A percentile compares a stretch with the other conserved stretches of the same genome.
These are phyloP conservation scores for Thyridium curvatum DNA, from an alignment of 2,329 filamentous ascomycete genomes.

Conservation along the genomic window DNA sequence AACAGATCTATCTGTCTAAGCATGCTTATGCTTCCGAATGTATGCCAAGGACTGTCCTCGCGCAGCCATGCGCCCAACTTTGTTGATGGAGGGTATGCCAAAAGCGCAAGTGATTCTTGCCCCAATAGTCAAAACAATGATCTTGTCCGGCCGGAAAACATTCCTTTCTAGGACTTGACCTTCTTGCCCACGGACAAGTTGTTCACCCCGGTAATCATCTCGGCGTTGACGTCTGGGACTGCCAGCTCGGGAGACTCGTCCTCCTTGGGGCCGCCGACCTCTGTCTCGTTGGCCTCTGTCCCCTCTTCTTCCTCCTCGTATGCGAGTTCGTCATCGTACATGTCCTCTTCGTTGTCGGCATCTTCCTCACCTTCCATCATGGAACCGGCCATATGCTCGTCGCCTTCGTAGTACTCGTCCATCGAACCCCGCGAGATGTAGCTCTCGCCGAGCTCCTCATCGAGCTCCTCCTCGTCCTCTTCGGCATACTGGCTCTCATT, in stretches of 20 bases:
- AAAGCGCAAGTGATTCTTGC: too few relatives aligned
- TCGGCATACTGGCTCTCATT: conserved; percentile 40
- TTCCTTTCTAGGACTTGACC: background rate
- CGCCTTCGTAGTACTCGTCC: conserved; percentile 33
- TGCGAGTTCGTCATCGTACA: conserved; percentile 26
- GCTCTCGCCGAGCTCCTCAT: conserved; percentile 37
- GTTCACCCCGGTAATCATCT: conserved; percentile 54
- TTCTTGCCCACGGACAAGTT: conserved; percentile 41
- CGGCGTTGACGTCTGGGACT: conserved; percentile 41
- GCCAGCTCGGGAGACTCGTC: conserved; percentile 9
- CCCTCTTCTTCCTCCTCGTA: conserved; percentile 38
- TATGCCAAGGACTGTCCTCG: too few relatives aligned
- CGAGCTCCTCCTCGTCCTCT: conserved; percentile 38
- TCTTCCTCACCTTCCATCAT: conserved; percentile 29
- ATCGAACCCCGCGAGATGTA: conserved; percentile 30
- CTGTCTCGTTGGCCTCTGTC: conserved; percentile 16
- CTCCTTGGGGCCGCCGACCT: conserved; percentile 12
- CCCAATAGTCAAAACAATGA: too few relatives aligned
- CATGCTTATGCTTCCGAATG: too few relatives aligned
- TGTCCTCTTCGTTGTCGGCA: conserved; percentile 24
- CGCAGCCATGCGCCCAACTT: too few relatives aligned
- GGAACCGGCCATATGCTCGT: conserved; percentile 33
- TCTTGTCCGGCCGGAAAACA: too few relatives aligned
- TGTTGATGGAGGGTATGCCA: too few relatives aligned
- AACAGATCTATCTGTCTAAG: too few relatives aligned